Conservation (phyloP, 805 yeast genomes). For the Saturnispora galanensis region DNA sequence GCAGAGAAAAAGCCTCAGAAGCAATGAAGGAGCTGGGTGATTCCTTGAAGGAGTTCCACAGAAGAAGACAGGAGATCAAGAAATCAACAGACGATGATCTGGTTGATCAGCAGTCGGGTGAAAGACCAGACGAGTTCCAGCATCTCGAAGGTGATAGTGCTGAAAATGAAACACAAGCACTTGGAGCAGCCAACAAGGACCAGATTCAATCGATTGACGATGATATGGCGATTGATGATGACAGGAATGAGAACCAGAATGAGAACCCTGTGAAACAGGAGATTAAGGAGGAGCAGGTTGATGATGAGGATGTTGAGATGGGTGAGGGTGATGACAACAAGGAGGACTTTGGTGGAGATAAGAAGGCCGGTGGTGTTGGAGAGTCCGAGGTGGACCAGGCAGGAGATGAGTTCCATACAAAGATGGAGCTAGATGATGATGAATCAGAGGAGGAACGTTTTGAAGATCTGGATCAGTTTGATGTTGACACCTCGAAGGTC, state of each 20-base stretch:
- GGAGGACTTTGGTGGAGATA: conserved; percentile 16
- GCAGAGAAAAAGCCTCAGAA: conserved; percentile 61
- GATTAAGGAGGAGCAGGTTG: conserved; percentile 23
- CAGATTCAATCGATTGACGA: conserved; percentile 70
- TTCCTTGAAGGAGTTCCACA: conserved; percentile 81
- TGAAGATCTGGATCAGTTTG: conserved; percentile 15
- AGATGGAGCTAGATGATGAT: conserved; percentile 27
- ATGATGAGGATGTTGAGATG: conserved; percentile 26
- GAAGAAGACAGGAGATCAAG: conserved; percentile 78
- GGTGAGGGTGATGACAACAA: conserved; percentile 17
- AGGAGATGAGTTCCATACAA: conserved; percentile 40
- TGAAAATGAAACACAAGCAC: conserved; percentile 76
- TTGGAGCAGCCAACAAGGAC: conserved; percentile 81
- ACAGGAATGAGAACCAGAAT: conserved; percentile 26
- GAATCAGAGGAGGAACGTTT: conserved; percentile 27
- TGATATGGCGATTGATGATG: conserved; percentile 75
- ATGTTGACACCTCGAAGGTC: conserved; percentile 16
- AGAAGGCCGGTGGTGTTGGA: conserved; percentile 15
- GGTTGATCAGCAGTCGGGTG: conserved; percentile 46
- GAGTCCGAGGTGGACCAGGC: conserved; percentile 16
- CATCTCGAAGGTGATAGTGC: conserved; percentile 75
- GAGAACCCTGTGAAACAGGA: conserved; percentile 12
- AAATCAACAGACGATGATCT: conserved; percentile 51
- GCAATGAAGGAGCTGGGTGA: conserved; percentile 86
- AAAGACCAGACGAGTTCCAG: conserved; percentile 77